Conservation (phyloP, 2,329 filamentous ascomycete species). For the Emmonsiellopsis sp. region DNA sequence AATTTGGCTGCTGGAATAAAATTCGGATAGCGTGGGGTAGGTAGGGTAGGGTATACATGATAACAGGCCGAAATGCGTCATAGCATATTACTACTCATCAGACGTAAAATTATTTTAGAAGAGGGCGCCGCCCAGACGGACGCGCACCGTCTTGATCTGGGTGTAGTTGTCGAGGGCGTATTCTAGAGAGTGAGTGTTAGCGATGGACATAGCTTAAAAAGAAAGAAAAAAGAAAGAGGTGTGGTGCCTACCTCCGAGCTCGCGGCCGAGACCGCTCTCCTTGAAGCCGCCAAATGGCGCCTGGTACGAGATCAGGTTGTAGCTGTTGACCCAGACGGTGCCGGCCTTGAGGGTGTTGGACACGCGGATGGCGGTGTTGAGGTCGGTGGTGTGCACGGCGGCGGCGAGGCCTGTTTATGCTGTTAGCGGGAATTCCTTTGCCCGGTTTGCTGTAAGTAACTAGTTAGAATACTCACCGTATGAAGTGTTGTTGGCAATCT, state of each 20-base stretch:
- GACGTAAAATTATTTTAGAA: slow-evolving; percentile 20
- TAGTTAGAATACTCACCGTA: slow-evolving; percentile 47
- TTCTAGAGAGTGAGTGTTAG: slow-evolving; percentile 14
- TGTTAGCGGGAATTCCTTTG: background rate
- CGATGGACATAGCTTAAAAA: background rate
- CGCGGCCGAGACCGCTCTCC: slow-evolving; percentile 35
- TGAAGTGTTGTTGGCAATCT: slow-evolving; percentile 61
- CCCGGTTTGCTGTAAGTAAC: background rate
- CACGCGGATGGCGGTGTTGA: slow-evolving; percentile 68
- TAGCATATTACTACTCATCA: no score
- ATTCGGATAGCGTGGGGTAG: no score
- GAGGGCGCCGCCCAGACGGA: slow-evolving; percentile 36
- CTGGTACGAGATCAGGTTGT: slow-evolving; percentile 65
- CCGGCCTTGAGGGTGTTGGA: slow-evolving; percentile 61
- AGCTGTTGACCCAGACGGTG: slow-evolving; percentile 57
- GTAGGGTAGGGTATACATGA: no score
- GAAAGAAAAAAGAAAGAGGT: background rate
- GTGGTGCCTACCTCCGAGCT: slow-evolving; percentile 30
- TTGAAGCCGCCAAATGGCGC: slow-evolving; percentile 38
- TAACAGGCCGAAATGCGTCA: no score
- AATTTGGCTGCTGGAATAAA: no score
- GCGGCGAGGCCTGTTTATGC: slow-evolving; percentile 48
- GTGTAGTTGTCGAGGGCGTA: slow-evolving; percentile 43
- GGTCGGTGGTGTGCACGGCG: slow-evolving; percentile 63
- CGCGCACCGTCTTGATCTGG: slow-evolving; percentile 40